phyloP scores from a whole-genome alignment of 225 moss, liverwort and hornwort genomes.

The Polytrichum formosum region DNA sequence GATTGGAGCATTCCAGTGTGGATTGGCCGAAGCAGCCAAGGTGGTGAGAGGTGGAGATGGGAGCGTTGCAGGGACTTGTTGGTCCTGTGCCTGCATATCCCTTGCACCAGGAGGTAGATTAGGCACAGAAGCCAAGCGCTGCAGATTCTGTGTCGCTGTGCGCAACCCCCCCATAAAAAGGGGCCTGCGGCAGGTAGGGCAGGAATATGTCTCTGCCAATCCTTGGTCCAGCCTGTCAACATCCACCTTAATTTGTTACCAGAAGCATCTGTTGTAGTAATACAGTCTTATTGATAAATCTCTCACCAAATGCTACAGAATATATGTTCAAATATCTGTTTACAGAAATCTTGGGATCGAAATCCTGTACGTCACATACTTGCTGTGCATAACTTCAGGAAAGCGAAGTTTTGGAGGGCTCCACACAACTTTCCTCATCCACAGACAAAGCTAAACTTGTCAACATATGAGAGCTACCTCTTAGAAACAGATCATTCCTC shows the following conservation, averaged over 20 bases:
- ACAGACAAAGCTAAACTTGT: no score
- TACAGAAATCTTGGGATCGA: no score
- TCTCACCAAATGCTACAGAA: no score
- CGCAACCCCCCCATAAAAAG: conserved; percentile 90
- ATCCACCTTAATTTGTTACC: conserved; percentile 4
- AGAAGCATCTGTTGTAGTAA: no score
- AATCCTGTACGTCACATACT: no score
- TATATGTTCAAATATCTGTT: no score
- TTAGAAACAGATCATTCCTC: no score
- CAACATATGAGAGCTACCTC: no score
- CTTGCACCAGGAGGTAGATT: conserved; percentile 41
- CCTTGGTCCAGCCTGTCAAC: conserved; percentile 92
- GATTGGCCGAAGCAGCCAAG: conserved; percentile 50
- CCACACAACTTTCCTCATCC: no score
- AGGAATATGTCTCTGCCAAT: conserved; percentile 93
- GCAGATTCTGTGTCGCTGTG: conserved; percentile 54
- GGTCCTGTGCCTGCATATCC: conserved; percentile 43
- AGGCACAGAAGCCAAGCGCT: conserved; percentile 50
- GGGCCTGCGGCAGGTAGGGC: conserved; percentile 95
- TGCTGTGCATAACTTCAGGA: no score
- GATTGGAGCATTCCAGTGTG: conserved; percentile 80
- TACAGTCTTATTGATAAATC: no score
- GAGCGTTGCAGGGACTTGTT: conserved; percentile 38
- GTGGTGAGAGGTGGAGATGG: conserved; percentile 41
- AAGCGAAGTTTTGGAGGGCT: no score